Conservation (phyloP, 2,329 filamentous ascomycete species). For the Aspergillus ochraceus region DNA sequence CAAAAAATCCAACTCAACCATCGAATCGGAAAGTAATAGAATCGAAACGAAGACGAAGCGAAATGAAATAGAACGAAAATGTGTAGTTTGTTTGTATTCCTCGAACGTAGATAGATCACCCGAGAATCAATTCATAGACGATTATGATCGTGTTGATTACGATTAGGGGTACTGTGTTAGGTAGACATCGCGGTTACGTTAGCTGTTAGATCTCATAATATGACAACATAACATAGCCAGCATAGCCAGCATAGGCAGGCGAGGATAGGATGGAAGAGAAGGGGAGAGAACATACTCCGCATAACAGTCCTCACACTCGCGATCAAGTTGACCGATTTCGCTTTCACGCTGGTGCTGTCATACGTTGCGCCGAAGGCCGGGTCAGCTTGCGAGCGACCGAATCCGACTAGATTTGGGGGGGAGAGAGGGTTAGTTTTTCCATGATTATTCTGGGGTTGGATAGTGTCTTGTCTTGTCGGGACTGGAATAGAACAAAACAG, state of each 20-base stretch:
- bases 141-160: slow-evolving; percentile 81
- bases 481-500: not conserved
- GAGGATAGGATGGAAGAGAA: not conserved
- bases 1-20: no score
- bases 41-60: no score
- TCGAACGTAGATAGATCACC: slow-evolving; percentile 47
- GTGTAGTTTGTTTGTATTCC: no score
- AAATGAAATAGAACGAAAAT: no score
- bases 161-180: slow-evolving; percentile 68
- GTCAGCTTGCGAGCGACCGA: slow-evolving; percentile 64
- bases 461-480: no score
- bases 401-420: slow-evolving; percentile 64
- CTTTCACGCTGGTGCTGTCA: slow-evolving; percentile 77
- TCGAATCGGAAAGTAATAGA: no score
- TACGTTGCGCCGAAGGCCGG: slow-evolving; percentile 73
- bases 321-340: slow-evolving; percentile 85
- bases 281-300: slow-evolving; percentile 67
- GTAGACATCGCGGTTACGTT: not conserved
- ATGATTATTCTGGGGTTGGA: not conserved
- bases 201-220: not conserved
- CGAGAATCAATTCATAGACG: slow-evolving; percentile 75
- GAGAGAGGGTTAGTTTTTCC: not conserved
- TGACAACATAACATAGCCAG: no score
- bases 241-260: not conserved
- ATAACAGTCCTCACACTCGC: slow-evolving; percentile 87